Evolutionary conservation across 768 basidiomycete species (phyloP), one percentile per base, ranked within the genome.

Genomic region (Chalciporus pseudorubinellus): DNA sequence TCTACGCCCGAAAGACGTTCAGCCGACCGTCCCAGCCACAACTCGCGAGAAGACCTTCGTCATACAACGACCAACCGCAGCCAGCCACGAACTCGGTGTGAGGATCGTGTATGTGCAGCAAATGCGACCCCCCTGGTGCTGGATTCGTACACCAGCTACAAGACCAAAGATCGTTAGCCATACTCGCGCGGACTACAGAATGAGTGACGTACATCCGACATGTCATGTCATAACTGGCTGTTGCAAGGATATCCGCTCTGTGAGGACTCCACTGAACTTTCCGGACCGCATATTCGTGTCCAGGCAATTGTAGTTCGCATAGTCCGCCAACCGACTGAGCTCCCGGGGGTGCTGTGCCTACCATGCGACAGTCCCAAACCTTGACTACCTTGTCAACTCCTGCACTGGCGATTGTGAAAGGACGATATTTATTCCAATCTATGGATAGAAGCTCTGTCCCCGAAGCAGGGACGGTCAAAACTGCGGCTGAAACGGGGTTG

Each of bases 51-150:
- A 93, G 65, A 1, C 91, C 90, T 62, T 91, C 85, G 43, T 97
- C 92, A 56, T 84, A 94, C 60, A 97, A 68, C n/a, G 91, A 92
- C 94, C 95, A 97, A 42, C 81, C 79, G 62, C 89, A 87, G 0
- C 92, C 95, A 38, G 89, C 89, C 20, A 95, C 92, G 69, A 98
- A 98, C 71, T 98, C 95, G 2, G 90, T 95, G 64, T 98, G 95
- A 6, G 84, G 75, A 63, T 92, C 87, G 64, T 97, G 87, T 29
- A 93, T 85, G 53, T 84, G 68, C 52, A 87, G 64, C 44, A 88
- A 65, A 53, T 83, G 77, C 2, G 76, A 69, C 48, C 79, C 73
- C 20, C 71, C 72, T 21, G 77, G 68, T 1, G 67, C 59, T 10
- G 84, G 80, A 41, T 70, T 73, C n/a, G 85, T 85, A 53, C 82